These are phyloP conservation scores for Groenewaldozyma tartarivorans DNA, from an alignment of 805 yeast species.

Conservation along the genomic window DNA sequence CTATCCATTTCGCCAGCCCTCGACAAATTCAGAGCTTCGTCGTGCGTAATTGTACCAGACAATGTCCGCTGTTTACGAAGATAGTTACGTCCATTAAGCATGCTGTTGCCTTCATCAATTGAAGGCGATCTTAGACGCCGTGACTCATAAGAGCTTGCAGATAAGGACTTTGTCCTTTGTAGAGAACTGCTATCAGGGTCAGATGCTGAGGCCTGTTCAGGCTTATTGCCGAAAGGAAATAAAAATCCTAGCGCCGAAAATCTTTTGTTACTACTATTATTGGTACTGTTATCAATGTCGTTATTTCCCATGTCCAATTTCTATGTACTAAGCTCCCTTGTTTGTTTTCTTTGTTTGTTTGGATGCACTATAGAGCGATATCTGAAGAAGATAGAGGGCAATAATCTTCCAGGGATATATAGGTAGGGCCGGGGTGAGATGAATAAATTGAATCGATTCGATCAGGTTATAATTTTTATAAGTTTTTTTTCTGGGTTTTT, in stretches of 20 bases:
- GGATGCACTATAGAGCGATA: too few relatives aligned
- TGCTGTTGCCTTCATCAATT: not conserved
- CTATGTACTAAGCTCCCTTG: too few relatives aligned
- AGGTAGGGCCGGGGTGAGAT: too few relatives aligned
- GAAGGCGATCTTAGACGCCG: not conserved
- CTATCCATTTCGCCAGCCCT: constrained; percentile 20
- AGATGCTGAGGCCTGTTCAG: not conserved
- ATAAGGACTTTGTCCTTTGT: not conserved
- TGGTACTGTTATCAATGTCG: not conserved
- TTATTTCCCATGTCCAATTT: too few relatives aligned
- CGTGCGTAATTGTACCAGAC: constrained; percentile 24
- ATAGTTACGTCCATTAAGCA: constrained; percentile 2
- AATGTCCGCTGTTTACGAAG: constrained; percentile 14
- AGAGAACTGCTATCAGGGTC: not conserved
- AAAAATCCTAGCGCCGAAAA: not conserved
- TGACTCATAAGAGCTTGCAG: not conserved
- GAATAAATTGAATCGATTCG: too few relatives aligned
- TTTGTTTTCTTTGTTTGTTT: too few relatives aligned
- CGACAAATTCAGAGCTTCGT: constrained; percentile 29
- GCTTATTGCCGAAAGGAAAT: not conserved
- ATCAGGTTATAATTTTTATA: too few relatives aligned
- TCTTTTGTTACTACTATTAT: not conserved
- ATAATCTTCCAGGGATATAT: too few relatives aligned
- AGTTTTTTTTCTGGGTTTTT: too few relatives aligned
- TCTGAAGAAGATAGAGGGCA: too few relatives aligned